phyloP scores from a whole-genome alignment of 73 alveolate species.

The Effrenium voratum region DNA sequence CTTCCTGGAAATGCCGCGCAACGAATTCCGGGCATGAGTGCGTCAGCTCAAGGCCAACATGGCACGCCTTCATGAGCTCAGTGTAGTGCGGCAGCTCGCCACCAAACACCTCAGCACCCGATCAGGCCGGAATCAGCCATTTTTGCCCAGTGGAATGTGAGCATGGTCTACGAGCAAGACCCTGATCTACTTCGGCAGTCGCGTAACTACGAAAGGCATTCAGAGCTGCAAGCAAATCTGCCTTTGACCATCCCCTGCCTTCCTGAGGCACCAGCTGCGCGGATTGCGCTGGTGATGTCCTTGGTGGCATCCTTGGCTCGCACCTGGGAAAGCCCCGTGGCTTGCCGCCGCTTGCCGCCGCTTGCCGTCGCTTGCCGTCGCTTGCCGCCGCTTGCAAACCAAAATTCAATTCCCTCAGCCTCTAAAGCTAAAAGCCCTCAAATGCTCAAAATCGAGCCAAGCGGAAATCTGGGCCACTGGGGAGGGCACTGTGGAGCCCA shows the following conservation, averaged over 20 bases:
- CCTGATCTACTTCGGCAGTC: no score
- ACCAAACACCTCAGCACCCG: constrained; percentile 80
- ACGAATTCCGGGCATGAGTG: not conserved
- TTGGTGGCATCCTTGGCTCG: constrained; percentile 73
- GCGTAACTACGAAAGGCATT: no score
- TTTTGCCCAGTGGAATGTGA: no score
- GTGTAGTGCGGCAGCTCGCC: constrained; percentile 93
- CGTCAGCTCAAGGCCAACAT: not conserved
- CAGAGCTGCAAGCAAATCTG: no score
- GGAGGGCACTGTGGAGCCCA: constrained; percentile 65
- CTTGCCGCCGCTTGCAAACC: not conserved
- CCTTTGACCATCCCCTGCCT: no score
- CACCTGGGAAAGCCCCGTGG: not conserved
- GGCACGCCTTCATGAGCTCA: constrained; percentile 38
- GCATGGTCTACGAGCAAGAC: no score
- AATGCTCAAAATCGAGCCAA: not conserved
- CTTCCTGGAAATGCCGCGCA: constrained; percentile 18
- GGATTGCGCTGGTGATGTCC: constrained; percentile 64
- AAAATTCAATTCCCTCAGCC: not conserved
- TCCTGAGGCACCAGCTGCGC: constrained; percentile 2
- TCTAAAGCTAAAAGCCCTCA: not conserved
- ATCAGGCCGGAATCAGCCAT: no score
- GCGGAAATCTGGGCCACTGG: not conserved
- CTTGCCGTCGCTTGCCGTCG: not conserved
- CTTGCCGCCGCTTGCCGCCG: not conserved